phyloP scores from a whole-genome alignment of 345 rosid genomes.

The Arabis hirsuta region DNA sequence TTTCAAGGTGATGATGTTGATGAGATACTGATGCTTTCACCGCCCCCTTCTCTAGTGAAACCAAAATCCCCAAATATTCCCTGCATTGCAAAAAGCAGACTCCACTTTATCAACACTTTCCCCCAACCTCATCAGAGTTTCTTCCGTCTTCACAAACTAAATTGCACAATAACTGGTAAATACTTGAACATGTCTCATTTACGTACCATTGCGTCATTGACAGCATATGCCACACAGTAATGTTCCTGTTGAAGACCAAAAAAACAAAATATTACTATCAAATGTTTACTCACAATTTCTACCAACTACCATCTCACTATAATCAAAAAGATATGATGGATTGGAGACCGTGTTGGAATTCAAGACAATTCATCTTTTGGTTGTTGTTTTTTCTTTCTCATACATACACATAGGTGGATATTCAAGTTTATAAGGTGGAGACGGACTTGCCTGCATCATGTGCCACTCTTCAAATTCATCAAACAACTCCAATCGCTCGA shows the following conservation, averaged over 20 bases:
- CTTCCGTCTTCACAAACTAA: background rate
- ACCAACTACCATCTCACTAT: slow-evolving; percentile 17
- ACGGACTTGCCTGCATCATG: slow-evolving; percentile 94
- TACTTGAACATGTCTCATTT: slow-evolving; percentile 23
- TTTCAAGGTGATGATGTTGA: slow-evolving; percentile 27
- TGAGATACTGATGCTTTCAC: slow-evolving; percentile 29
- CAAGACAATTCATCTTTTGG: slow-evolving; percentile 13
- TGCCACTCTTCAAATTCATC: slow-evolving; percentile 99
- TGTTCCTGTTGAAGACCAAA: slow-evolving; percentile 41
- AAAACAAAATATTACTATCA: too few species aligned
- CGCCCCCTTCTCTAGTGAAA: slow-evolving; percentile 47
- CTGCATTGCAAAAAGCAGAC: slow-evolving; percentile 45
- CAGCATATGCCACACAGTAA: slow-evolving; percentile 83
- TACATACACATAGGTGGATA: slow-evolving; percentile 3
- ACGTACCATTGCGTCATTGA: slow-evolving; percentile 87
- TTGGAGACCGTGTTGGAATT: slow-evolving; percentile 9
- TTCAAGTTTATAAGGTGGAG: slow-evolving; percentile 20
- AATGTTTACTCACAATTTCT: slow-evolving; percentile 12
- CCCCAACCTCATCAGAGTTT: slow-evolving; percentile 9
- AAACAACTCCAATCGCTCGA: slow-evolving; percentile 87
- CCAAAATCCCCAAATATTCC: slow-evolving; percentile 67
- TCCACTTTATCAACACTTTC: background rate
- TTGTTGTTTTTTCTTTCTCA: background rate
- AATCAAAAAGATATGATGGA: background rate
- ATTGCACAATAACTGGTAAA: background rate